phyloP scores from a whole-genome alignment of 495 filamentous ascomycete genomes.

The Tetracladium setigerum region DNA sequence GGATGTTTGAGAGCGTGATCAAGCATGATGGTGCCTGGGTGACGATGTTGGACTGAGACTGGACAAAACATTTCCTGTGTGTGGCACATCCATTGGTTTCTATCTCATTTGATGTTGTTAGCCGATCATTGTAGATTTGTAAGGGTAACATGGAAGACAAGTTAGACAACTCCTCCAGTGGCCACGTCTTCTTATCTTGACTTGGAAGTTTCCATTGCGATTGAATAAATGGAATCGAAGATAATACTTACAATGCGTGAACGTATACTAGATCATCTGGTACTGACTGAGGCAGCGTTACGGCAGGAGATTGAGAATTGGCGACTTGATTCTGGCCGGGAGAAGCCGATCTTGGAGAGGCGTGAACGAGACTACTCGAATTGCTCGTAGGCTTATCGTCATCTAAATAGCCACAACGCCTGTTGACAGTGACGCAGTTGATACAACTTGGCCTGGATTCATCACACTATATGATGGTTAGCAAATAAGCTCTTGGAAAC shows the following conservation, averaged over 20 bases:
- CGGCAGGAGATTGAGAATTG: not conserved
- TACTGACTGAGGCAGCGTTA: slow-evolving; percentile 21
- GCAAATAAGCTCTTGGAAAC: no score
- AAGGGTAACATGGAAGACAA: slow-evolving; percentile 20
- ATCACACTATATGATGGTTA: slow-evolving; percentile 23
- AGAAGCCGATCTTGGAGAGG: no score
- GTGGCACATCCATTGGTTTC: no score
- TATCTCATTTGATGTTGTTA: no score
- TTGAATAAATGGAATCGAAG: no score
- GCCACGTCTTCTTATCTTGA: no score
- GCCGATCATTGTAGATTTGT: not conserved
- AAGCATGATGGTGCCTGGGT: not conserved
- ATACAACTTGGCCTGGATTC: slow-evolving; percentile 23
- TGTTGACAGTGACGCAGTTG: slow-evolving; percentile 20
- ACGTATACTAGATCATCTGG: no score
- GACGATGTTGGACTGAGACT: not conserved
- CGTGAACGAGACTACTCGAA: not conserved
- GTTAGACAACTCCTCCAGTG: slow-evolving; percentile 13
- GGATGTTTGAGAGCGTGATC: slow-evolving; percentile 25
- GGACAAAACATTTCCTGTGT: not conserved
- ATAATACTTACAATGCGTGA: no score
- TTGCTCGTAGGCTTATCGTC: not conserved
- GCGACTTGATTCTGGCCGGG: not conserved
- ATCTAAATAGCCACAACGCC: slow-evolving; percentile 19
- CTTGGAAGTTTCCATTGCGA: no score